Conservation (phyloP, 257 asterid genomes). For the Solanum stenotomum region DNA sequence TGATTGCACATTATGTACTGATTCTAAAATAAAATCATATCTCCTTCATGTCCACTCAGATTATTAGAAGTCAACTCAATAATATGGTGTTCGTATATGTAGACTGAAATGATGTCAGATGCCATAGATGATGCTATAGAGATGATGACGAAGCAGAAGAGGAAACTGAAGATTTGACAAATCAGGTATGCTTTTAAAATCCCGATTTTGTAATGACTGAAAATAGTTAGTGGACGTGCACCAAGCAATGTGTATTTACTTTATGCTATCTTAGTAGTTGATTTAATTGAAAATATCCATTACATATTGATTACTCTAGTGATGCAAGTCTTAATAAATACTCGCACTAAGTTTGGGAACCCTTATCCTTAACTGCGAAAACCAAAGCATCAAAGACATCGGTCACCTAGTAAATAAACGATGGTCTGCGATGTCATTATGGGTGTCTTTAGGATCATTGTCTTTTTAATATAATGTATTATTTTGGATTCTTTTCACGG, state of each 20-base stretch:
- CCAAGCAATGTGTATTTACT: background rate
- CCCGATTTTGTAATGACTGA: background rate
- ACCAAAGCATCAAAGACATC: no score
- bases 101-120: slow-evolving; percentile 98
- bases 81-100: slow-evolving; percentile 1
- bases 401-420: no score
- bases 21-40: background rate
- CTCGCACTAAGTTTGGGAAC: background rate
- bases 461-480: no score
- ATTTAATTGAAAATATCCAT: background rate
- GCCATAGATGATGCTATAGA: slow-evolving; percentile 18
- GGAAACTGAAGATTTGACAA: slow-evolving; percentile 88
- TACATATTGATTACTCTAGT: background rate
- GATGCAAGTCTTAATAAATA: background rate
- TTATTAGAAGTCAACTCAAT: background rate
- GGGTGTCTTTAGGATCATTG: no score
- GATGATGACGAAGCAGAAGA: slow-evolving; percentile 91
- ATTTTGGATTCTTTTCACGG: no score
- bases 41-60: background rate
- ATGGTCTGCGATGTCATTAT: no score
- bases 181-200: slow-evolving; percentile 38
- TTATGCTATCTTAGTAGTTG: background rate
- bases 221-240: background rate
- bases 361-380: no score
- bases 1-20: background rate